These are phyloP conservation scores for Euphrasia confusa DNA, from an alignment of 257 asterid genomes.

Conservation along the genomic window DNA sequence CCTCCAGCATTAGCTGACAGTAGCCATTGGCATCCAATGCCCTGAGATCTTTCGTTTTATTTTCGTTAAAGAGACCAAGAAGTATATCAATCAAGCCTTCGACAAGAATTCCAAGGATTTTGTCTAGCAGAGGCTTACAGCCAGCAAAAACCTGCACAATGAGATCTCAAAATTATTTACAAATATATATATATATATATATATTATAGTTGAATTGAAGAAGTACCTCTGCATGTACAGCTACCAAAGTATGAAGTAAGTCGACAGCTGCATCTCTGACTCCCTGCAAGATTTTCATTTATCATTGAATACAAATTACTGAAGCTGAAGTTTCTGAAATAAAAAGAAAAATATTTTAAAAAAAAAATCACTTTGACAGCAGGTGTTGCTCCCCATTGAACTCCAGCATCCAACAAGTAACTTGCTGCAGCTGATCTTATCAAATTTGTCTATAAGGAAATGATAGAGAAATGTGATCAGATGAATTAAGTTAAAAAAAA, in stretches of 20 bases:
- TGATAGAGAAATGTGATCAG: constrained; percentile 19
- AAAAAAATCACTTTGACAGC: constrained; percentile 56
- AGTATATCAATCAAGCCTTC: constrained; percentile 92
- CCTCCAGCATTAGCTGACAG: constrained; percentile 98
- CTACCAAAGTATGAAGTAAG: constrained; percentile 82
- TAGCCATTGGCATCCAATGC: constrained; percentile 88
- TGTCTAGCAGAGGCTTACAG: constrained; percentile 88
- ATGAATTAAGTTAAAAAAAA: constrained; percentile 8
- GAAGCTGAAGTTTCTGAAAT: constrained; percentile 19
- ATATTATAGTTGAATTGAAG: constrained; percentile 7
- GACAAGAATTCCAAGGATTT: constrained; percentile 88
- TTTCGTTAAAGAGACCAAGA: constrained; percentile 78
- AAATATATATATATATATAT: not conserved
- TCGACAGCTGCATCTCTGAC: constrained; percentile 96
- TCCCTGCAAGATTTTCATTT: constrained; percentile 50
- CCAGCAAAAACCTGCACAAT: constrained; percentile 79
- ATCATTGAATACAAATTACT: constrained; percentile 18
- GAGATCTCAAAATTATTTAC: not conserved
- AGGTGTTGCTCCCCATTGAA: constrained; percentile 96
- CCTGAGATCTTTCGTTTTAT: constrained; percentile 53
- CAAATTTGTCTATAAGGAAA: constrained; percentile 58
- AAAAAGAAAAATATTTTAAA: constrained; percentile 4
- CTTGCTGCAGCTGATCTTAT: constrained; percentile 79
- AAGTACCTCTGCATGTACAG: constrained; percentile 95
- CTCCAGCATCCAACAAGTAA: constrained; percentile 90